Conservation (phyloP, 164 flowering plant species). For the Sextonia rubra region DNA sequence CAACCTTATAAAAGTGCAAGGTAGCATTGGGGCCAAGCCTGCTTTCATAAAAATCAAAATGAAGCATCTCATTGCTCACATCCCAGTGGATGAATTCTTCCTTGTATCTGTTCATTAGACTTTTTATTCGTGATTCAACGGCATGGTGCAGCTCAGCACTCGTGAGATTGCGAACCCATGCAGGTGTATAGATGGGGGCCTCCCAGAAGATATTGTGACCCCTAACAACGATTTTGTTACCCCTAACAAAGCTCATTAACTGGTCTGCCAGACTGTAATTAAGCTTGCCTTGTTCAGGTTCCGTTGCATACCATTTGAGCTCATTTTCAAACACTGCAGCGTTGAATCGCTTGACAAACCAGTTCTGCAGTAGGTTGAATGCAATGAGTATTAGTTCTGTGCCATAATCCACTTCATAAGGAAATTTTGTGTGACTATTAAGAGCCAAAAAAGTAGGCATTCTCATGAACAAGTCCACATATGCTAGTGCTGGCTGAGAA, state of each 20-base stretch:
- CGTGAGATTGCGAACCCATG: conserved; percentile 76
- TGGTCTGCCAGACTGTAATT: conserved; percentile 74
- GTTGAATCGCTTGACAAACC: conserved; percentile 82
- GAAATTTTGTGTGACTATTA: no score
- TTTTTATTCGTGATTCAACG: conserved; percentile 51
- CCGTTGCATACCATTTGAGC: conserved; percentile 92
- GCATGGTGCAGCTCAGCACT: conserved; percentile 41
- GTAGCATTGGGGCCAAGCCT: conserved; percentile 67
- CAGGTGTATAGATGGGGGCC: conserved; percentile 65
- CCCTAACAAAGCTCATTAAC: conserved; percentile 64
- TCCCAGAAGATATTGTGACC: conserved; percentile 99
- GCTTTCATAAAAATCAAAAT: conserved; percentile 76
- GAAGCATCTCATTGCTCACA: conserved; percentile 91
- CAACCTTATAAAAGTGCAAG: conserved; percentile 46
- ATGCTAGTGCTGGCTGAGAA: no score
- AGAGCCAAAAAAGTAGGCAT: no score
- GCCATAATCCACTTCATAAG: no score
- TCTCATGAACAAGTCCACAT: no score
- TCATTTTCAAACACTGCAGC: conserved; percentile 94
- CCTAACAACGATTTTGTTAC: conserved; percentile 53
- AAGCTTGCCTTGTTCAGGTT: conserved; percentile 51
- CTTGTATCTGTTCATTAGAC: conserved; percentile 65
- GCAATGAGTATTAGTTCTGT: background rate
- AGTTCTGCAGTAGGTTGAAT: conserved; percentile 40
- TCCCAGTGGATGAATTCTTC: conserved; percentile 93